Base-by-base conservation (phyloP, 2,329 filamentous ascomycete genomes). In the Zelopaecilomyces penicillatus region DNA sequence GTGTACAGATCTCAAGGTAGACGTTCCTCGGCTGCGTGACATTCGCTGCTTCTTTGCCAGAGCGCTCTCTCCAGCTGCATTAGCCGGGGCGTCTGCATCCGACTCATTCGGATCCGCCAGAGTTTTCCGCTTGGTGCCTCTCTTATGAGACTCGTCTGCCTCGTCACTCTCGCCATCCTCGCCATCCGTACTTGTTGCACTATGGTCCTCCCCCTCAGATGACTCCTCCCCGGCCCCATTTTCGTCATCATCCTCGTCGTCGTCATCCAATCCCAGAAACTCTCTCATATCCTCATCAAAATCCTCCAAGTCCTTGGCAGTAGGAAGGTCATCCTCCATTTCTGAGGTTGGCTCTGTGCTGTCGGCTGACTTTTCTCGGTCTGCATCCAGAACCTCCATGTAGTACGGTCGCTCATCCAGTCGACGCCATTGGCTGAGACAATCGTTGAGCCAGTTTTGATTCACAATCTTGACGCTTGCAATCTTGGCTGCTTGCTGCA, bases 381-480 rank as follows among this genome's bases (percentile, higher is more conserved):
- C 84, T 12, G 82, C 77, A 1, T 84, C 80, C 42, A 88, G 82
- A 3, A 89, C 74, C n/a, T 83, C 74, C 39, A 95, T 63, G n/a
- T 85, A 69, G 57, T 91, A 95, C 0, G 84, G 82, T 3, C 73
- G 73, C 61, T 96, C 90, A 45, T 93, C 82, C 8, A 94, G 70
- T 45, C 78, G 82, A 50, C 77, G 73, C 93, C 93, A 98, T 61
- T 85, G 83, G 28, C 81, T 84, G 51, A 97, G 80, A 44, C 83
- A 94, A 53, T 90, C 85, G 30, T 83, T 75, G 30, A 98, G 79
- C 93, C 93, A 98, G 56, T 87, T 81, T 43, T 89, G 85, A 54
- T 84, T 89, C 39, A 98, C 93, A 47, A 98, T 95, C 61, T 89
- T 90, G 64, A 97, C 86, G 42, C 80, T 79, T 0, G 84, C 73